Evolutionary conservation across 768 basidiomycete species (phyloP).

Genomic region (Suillus hirtellus): DNA sequence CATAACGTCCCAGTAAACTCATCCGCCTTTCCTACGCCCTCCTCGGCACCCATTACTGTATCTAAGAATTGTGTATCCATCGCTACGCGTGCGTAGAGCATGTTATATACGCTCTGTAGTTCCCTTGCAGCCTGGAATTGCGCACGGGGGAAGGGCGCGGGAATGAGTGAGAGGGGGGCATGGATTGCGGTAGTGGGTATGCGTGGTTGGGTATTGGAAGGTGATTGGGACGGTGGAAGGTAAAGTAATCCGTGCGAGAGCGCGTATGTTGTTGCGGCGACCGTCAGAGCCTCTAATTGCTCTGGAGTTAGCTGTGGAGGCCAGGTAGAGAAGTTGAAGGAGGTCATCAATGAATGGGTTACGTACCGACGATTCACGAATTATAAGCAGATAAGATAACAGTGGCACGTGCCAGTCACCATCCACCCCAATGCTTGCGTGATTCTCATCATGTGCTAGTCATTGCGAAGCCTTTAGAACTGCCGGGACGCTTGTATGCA

Average conservation of each 20-base stretch:
- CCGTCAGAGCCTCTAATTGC: slow-evolving; percentile 60
- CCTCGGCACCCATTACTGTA: slow-evolving; percentile 74
- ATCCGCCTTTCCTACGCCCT: slow-evolving; percentile 80
- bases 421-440: too few species aligned
- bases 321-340: slow-evolving; percentile 63
- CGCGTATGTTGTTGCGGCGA: slow-evolving; percentile 78
- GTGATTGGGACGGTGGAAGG: slow-evolving; percentile 52
- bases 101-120: slow-evolving; percentile 80
- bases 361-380: too few species aligned
- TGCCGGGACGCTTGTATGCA: too few species aligned
- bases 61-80: slow-evolving; percentile 81
- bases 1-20: slow-evolving; percentile 85
- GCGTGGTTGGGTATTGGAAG: slow-evolving; percentile 40
- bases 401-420: too few species aligned
- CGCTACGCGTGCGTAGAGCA: slow-evolving; percentile 82
- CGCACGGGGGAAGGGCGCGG: slow-evolving; percentile 77
- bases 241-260: slow-evolving; percentile 85
- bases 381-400: too few species aligned
- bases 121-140: slow-evolving; percentile 65
- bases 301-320: slow-evolving; percentile 64
- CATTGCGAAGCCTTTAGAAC: too few species aligned
- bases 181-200: slow-evolving; percentile 77
- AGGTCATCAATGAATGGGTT: slow-evolving; percentile 16
- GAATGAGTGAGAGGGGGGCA: slow-evolving; percentile 87
- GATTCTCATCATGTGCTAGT: too few species aligned